Evolutionary conservation across 768 basidiomycete genomes (phyloP).

Genomic region (Kwoniella heveanensis): DNA sequence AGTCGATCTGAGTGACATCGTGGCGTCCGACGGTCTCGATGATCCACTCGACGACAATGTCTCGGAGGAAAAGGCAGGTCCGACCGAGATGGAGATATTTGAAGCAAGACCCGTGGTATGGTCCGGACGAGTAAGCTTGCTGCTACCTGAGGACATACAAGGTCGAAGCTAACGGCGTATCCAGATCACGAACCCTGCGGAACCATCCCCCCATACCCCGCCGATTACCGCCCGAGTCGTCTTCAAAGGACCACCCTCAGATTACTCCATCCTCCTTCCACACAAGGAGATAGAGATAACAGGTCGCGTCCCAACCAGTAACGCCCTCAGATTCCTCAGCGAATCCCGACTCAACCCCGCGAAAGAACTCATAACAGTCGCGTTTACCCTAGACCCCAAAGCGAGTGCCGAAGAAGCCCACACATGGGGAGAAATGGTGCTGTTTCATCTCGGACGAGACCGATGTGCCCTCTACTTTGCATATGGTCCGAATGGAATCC

Average conservation of each 20-base stretch:
- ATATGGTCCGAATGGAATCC: constrained; percentile 24
- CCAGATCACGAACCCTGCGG: constrained; percentile 47
- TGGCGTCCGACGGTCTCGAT: constrained; percentile 13
- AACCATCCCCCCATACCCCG: constrained; percentile 22
- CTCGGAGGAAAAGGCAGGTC: constrained; percentile 1
- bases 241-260: constrained; percentile 13
- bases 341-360: constrained; percentile 34
- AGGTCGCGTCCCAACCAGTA: constrained; percentile 44
- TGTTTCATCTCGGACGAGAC: constrained; percentile 42
- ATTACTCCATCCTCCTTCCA: constrained; percentile 43
- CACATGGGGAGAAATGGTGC: constrained; percentile 37
- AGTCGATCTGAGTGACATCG: constrained; percentile 48
- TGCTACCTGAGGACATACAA: neutral
- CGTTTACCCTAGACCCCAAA: constrained; percentile 34
- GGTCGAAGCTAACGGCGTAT: neutral
- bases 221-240: constrained; percentile 25
- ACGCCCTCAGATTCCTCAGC: constrained; percentile 37
- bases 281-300: constrained; percentile 35
- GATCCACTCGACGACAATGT: constrained; percentile 12
- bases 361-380: constrained; percentile 46
- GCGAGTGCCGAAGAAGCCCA: constrained; percentile 29
- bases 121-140: constrained; percentile 42
- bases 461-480: constrained; percentile 48
- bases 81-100: constrained; percentile 25
- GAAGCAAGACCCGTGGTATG: constrained; percentile 40